Evolutionary conservation across 495 filamentous ascomycete genomes (phyloP).

Genomic region (Aspergillus kassunensis): DNA sequence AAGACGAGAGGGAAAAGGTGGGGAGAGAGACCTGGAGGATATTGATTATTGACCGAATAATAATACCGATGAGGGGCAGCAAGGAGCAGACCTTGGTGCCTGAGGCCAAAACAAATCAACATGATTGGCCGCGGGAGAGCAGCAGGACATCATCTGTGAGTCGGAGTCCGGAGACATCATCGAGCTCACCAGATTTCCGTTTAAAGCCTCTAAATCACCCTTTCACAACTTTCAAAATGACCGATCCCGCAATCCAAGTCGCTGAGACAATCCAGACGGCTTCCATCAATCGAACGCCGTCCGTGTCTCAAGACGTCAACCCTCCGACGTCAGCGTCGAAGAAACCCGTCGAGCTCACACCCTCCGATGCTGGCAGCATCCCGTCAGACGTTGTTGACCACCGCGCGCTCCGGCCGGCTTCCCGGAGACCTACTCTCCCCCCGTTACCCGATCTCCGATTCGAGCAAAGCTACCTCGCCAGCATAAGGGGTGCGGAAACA

Average conservation of each 20-base stretch:
- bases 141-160: constrained; percentile 1
- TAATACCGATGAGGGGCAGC: constrained; percentile 29
- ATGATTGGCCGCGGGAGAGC: neutral
- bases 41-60: constrained; percentile 12
- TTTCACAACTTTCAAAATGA: constrained; percentile 25
- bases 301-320: constrained; percentile 71
- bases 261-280: constrained; percentile 76
- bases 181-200: too few species aligned
- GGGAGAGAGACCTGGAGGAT: constrained; percentile 13
- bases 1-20: constrained; percentile 10
- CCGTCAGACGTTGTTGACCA: constrained; percentile 44
- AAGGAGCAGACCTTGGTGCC: constrained; percentile 15
- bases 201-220: neutral
- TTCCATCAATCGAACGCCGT: constrained; percentile 65
- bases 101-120: neutral
- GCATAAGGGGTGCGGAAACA: constrained; percentile 69
- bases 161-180: neutral
- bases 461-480: constrained; percentile 93
- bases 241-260: constrained; percentile 53
- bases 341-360: constrained; percentile 43
- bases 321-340: constrained; percentile 69
- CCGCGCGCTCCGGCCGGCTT: constrained; percentile 49
- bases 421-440: constrained; percentile 59
- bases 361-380: constrained; percentile 44
- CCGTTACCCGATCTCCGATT: constrained; percentile 92